Evolutionary conservation across 1,139 yeast genomes (phyloP).

Genomic region (Candida smagusa): DNA sequence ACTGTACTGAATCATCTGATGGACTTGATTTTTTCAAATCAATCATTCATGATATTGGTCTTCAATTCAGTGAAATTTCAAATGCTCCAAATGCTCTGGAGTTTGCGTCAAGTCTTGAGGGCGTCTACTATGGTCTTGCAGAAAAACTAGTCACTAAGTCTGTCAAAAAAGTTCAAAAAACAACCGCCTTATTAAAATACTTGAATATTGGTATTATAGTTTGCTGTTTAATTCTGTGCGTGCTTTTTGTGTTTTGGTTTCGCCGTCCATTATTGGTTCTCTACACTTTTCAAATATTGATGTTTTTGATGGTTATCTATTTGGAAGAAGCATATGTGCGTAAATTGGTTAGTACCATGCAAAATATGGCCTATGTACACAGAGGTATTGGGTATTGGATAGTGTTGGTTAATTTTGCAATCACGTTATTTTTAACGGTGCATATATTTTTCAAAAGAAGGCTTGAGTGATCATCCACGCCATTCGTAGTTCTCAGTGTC

Average conservation of each 20-base stretch:
- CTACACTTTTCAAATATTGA: background rate
- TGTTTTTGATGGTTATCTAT: slow-evolving; percentile 1
- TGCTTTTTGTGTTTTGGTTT: slow-evolving; percentile 4
- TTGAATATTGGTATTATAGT: slow-evolving; percentile 3
- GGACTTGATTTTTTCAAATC: slow-evolving; percentile 49
- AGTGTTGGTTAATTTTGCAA: slow-evolving; percentile 2
- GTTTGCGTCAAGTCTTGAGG: slow-evolving; percentile 41
- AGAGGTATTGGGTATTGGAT: slow-evolving; percentile 6
- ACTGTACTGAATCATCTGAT: slow-evolving; percentile 24
- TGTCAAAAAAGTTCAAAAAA: slow-evolving; percentile 5
- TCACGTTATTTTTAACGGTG: slow-evolving; percentile 1
- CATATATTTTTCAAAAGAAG: slow-evolving; percentile 1
- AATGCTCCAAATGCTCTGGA: slow-evolving; percentile 31
- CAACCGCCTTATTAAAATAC: slow-evolving; percentile 1
- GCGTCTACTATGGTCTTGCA: slow-evolving; percentile 21
- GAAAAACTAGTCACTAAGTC: slow-evolving; percentile 2
- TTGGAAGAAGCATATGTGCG: slow-evolving; percentile 3
- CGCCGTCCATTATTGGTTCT: slow-evolving; percentile 2
- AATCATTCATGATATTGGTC: slow-evolving; percentile 49
- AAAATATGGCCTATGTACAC: slow-evolving; percentile 1
- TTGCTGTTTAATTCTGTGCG: slow-evolving; percentile 2
- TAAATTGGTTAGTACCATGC: background rate
- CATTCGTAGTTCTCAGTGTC: too few relatives aligned
- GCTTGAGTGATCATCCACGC: too few relatives aligned
- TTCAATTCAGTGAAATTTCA: slow-evolving; percentile 42